Percentiles rank a stretch among this genome's conserved stretches.
phyloP scores from a whole-genome alignment of 2,329 filamentous ascomycete genomes.

The Aspergillus pseudoviridinutans region DNA sequence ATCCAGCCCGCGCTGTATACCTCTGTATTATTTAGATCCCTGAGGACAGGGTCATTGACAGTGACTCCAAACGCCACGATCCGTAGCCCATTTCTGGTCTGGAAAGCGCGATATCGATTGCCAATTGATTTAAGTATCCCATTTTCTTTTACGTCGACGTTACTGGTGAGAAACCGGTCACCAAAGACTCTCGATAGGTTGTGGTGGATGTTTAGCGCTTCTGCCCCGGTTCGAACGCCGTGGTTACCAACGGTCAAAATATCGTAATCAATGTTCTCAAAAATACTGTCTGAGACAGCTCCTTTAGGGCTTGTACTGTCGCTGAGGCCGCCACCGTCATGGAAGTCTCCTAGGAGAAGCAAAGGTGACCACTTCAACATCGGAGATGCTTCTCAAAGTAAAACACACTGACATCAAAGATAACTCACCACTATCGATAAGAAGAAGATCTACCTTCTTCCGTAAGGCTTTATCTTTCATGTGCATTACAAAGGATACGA shows the following conservation, averaged over 20 bases:
- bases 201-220: too few relatives aligned
- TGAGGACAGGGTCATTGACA: slow-evolving; percentile 44
- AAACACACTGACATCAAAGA: too few relatives aligned
- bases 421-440: too few relatives aligned
- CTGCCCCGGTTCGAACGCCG: slow-evolving; percentile 57
- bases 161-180: too few relatives aligned
- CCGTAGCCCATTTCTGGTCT: slow-evolving; percentile 45
- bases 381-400: slow-evolving; percentile 28
- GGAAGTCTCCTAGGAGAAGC: slow-evolving; percentile 50
- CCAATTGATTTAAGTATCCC: slow-evolving; percentile 29
- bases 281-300: slow-evolving; percentile 50
- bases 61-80: slow-evolving; percentile 53
- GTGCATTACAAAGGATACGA: slow-evolving; percentile 55
- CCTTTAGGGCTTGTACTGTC: slow-evolving; percentile 59
- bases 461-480: slow-evolving; percentile 20
- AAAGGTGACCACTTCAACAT: not conserved
- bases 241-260: slow-evolving; percentile 59
- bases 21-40: too few relatives aligned
- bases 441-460: too few relatives aligned
- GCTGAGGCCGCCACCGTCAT: slow-evolving; percentile 61
- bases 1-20: too few relatives aligned
- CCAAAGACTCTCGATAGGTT: too few relatives aligned
- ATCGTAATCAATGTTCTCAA: slow-evolving; percentile 52
- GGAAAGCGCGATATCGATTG: slow-evolving; percentile 48
- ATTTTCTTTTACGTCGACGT: too few relatives aligned